These are phyloP conservation scores for Besnoitia besnoiti DNA, from an alignment of 169 alveolate genomes.

Conservation along the genomic window DNA sequence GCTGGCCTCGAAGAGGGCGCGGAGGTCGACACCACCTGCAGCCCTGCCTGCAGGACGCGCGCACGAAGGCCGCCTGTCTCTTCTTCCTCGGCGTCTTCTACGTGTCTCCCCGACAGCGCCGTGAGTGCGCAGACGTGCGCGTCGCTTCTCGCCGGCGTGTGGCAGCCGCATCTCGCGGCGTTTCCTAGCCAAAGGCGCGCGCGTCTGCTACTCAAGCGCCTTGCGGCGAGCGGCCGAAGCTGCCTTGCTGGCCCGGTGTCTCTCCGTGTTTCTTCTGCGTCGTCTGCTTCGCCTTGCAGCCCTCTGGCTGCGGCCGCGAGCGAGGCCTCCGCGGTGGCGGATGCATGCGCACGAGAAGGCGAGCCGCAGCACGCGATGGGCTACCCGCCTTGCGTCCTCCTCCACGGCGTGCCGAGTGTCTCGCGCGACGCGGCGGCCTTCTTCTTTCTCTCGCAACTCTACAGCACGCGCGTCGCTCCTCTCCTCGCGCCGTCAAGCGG, in stretches of 20 bases:
- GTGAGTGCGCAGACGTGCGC: no score
- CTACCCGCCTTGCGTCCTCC: background rate
- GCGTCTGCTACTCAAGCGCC: background rate
- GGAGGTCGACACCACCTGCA: no score
- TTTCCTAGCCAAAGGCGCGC: background rate
- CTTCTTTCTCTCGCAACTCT: background rate
- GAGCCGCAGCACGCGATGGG: background rate
- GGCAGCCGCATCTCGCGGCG: background rate
- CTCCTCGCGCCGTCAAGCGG: background rate
- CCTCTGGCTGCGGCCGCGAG: background rate
- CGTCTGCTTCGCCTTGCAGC: background rate
- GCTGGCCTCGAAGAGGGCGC: no score
- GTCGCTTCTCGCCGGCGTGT: background rate
- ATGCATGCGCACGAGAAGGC: background rate
- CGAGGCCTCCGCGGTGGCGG: background rate
- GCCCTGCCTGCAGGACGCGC: no score
- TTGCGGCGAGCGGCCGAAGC: background rate
- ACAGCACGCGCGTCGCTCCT: background rate
- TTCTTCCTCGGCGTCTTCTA: no score
- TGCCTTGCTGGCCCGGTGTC: background rate
- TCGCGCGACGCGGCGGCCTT: slow-evolving; percentile 37
- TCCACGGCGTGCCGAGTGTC: slow-evolving; percentile 4
- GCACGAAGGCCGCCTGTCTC: no score
- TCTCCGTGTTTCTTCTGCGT: background rate
- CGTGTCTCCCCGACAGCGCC: no score